Evolutionary conservation across 805 yeast genomes (phyloP).

Genomic region (Wickerhamomyces silvicola): DNA sequence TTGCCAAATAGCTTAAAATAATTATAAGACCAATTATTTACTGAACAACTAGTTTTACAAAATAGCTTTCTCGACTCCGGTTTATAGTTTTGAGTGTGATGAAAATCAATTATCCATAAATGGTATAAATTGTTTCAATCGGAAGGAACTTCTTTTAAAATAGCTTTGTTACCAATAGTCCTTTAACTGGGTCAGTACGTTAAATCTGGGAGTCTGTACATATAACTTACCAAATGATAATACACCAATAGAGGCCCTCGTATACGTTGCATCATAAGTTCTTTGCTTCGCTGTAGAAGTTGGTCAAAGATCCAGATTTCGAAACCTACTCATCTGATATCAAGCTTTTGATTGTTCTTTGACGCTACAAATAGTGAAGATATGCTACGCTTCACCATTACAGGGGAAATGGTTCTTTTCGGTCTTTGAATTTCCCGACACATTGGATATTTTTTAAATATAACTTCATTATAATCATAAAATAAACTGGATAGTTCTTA

Average conservation of each 20-base stretch:
- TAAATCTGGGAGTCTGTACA: no score
- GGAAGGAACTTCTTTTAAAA: slow-evolving; percentile 60
- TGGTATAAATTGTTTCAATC: slow-evolving; percentile 58
- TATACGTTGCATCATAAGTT: slow-evolving; percentile 80
- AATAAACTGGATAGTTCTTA: background rate
- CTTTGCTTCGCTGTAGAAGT: slow-evolving; percentile 57
- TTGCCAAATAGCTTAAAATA: no score
- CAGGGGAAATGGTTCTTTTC: no score
- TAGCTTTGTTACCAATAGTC: slow-evolving; percentile 51
- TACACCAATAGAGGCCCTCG: slow-evolving; percentile 64
- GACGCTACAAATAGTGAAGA: no score
- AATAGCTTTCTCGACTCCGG: slow-evolving; percentile 32
- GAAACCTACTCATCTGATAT: slow-evolving; percentile 5
- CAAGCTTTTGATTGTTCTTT: slow-evolving; percentile 8
- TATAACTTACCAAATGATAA: slow-evolving; percentile 51
- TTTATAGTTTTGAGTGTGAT: slow-evolving; percentile 32
- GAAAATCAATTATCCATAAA: slow-evolving; percentile 46
- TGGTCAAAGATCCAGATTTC: background rate
- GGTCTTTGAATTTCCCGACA: no score
- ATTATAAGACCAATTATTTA: background rate
- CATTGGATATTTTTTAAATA: no score
- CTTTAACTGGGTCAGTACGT: background rate
- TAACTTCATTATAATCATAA: no score
- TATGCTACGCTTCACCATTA: no score
- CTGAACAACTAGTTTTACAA: slow-evolving; percentile 41